Base-by-base conservation (phyloP, 257 asterid species). In the Solanum corneliomulleri region DNA sequence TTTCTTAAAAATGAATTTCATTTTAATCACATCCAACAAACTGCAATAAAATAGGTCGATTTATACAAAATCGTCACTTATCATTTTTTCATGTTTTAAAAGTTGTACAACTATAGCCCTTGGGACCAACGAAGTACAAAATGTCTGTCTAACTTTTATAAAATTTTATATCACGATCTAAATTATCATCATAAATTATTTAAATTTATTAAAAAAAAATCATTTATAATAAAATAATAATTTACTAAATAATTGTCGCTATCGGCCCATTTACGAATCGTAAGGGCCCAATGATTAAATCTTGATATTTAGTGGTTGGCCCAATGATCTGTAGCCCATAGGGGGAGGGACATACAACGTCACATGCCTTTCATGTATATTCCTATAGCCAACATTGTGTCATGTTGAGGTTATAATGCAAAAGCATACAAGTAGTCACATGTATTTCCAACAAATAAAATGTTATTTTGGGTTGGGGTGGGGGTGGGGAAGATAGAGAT, bases 321-420 rank as follows among this genome's bases (percentile, higher is more conserved):
- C 85, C 85, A 49, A 69, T 84, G 83, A 76, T 15, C 76, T 86
- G 90, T 92, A 85, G 88, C 82, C 92, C 92, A 91, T 84, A 85
- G 85, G 39, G 39, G 88, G 93, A 80, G 85, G 88, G 93, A 75
- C 94, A 90, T 86, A 88, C 45, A 90, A 89, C 87, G 84, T 91
- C 93, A 89, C 88, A 88, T 86, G 93, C 89, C 93, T 31, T 74
- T 62, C 83, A 86, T 81, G n/a, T 60, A 87, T 82, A 86, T 88
- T 68, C 72, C 62, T 83, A 77, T 87, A 82, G 92, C 96, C 89
- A 33, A 86, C 94, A 91, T 91, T 89, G 92, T 93, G 95, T 85
- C 85, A 91, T 93, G 96, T 92, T 92, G 84, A n/a, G 41, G 89
- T 85, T 58, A 83, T 44, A 88, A 90, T 91, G 91, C 86, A 87